Evolutionary conservation across 495 filamentous ascomycete species (phyloP).

Genomic region (Aspergillus egyptiacus): DNA sequence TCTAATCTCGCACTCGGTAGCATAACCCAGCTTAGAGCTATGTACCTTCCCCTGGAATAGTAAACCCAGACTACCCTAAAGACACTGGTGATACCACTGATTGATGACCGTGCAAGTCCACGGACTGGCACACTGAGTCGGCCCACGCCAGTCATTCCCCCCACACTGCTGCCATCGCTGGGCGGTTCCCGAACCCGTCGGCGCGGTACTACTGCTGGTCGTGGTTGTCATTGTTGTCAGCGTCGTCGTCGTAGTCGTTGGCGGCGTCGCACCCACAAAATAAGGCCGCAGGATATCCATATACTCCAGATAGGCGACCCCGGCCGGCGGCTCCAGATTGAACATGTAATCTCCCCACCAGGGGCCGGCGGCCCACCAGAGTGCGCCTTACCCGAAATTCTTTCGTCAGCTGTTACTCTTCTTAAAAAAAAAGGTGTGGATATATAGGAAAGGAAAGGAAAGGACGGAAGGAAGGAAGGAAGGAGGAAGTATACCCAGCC

Average conservation of each 20-base stretch:
- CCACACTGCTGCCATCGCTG: conserved; percentile 46
- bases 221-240: conserved; percentile 16
- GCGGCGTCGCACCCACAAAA: conserved; percentile 19
- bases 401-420: too few species aligned
- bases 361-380: conserved; percentile 66
- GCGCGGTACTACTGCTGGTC: conserved; percentile 15
- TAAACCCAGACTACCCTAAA: background rate
- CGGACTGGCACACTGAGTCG: conserved; percentile 28
- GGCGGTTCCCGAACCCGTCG: conserved; percentile 22
- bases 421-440: too few species aligned
- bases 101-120: background rate
- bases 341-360: conserved; percentile 57
- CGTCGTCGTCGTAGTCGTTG: conserved; percentile 18
- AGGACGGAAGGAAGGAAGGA: too few species aligned
- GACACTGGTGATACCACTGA: background rate
- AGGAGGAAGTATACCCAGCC: too few species aligned
- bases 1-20: too few species aligned
- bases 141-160: conserved; percentile 42
- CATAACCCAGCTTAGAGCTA: too few species aligned
- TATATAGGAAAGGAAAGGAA: too few species aligned
- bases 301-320: conserved; percentile 44
- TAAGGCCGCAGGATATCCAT: conserved; percentile 32
- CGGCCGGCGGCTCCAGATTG: conserved; percentile 51
- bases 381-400: too few species aligned
- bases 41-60: too few species aligned